Evolutionary conservation across 2,329 filamentous ascomycete species (phyloP).

Genomic region (Simplicillium aogashimaense): DNA sequence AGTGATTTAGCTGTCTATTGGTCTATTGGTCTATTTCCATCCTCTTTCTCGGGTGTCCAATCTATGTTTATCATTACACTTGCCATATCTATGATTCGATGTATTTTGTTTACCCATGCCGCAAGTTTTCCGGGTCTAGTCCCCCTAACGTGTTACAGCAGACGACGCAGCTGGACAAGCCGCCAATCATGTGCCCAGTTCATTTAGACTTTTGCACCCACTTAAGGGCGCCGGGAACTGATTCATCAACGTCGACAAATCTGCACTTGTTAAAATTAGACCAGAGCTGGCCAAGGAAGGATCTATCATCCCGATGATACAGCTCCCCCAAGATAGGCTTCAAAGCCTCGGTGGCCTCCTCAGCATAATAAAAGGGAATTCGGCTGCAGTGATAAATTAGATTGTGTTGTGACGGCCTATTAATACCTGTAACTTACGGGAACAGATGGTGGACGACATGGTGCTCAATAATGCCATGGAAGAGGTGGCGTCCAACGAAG

Average conservation of each 20-base stretch:
- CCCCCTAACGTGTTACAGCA: no score
- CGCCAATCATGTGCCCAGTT: no score
- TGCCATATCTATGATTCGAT: no score
- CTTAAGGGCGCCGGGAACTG: slow-evolving; percentile 8
- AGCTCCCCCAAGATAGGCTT: slow-evolving; percentile 43
- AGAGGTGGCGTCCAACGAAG: slow-evolving; percentile 53
- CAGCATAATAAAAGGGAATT: slow-evolving; percentile 52
- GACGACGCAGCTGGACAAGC: no score
- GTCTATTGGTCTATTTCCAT: no score
- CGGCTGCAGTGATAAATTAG: slow-evolving; percentile 17
- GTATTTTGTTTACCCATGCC: no score
- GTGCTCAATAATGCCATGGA: slow-evolving; percentile 56
- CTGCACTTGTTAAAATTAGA: slow-evolving; percentile 34
- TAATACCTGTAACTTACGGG: slow-evolving; percentile 30
- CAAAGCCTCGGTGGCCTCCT: slow-evolving; percentile 48
- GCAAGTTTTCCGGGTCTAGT: no score
- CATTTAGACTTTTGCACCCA: slow-evolving; percentile 6
- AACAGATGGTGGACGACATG: slow-evolving; percentile 56
- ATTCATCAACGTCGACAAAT: slow-evolving; percentile 31
- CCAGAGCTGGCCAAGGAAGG: slow-evolving; percentile 35
- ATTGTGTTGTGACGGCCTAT: slow-evolving; percentile 2
- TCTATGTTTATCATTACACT: no score
- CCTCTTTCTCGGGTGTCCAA: no score
- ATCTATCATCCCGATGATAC: slow-evolving; percentile 35
- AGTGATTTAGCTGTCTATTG: no score